Base-by-base conservation (phyloP, 371 early-diverging fungal species). In the Mortierella sp. region DNA sequence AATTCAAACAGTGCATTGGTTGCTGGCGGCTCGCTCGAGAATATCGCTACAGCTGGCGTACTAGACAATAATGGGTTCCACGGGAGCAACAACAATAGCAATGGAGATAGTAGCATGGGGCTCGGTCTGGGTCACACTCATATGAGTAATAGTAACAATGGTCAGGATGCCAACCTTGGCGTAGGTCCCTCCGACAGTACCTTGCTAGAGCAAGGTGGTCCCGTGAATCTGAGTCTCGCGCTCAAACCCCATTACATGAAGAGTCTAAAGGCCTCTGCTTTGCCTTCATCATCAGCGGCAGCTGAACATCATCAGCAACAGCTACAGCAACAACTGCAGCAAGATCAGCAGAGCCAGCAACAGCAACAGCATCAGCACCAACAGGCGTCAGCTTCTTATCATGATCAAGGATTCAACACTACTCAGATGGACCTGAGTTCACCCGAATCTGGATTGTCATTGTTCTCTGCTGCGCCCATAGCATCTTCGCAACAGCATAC, bases 181-280 rank as follows among this genome's bases (percentile, higher is more conserved):
- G 48, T 43, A 9, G 67, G 60, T 13, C 22, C 60, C 21, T 55
- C 58, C 1, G 72, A 67, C 16, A 68, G 4, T 21, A 21, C 67
- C 11, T n/a, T 68, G 45, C 32, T 59, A n/a, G 71, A 74, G 28
- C 71, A 67, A 8, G 62, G 45, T 21, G 71, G 69, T 1, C 16
- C 60, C 10, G 65, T 59, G 36, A 74, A 70, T n/a, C 64, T 75
- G 24, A 55, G 47, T 52, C 53, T 75, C 50, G 68, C 71, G 5
- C 62, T 75, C n/a, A 80, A 75, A 59, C 75, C 81, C 6, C 65
- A 74, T 28, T 72, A 73, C 45, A 69, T 74, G 38, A 71, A 69
- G 55, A 58, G 69, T 3, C 58, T 75, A 58, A 74, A 73, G 57
- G 59, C 64, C 6, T 64, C 70, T 19, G 53, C 62, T 22, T 5